Conservation (phyloP, 345 rosid species). For the Trapa incisa region DNA sequence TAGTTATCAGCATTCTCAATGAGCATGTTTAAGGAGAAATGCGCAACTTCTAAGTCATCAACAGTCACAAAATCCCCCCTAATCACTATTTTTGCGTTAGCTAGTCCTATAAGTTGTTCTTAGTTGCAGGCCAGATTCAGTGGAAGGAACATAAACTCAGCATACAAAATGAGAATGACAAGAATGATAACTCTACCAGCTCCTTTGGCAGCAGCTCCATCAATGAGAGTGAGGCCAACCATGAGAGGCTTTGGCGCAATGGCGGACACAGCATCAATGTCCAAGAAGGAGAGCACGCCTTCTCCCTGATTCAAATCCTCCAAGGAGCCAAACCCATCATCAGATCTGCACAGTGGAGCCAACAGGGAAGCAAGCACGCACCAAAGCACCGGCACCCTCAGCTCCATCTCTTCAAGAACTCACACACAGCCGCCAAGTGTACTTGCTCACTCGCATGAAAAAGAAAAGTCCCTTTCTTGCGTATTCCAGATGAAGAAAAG, state of each 20-base stretch:
- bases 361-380: conserved; percentile 12
- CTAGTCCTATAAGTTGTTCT: background rate
- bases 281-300: conserved; percentile 14
- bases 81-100: background rate
- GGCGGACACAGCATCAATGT: conserved; percentile 12
- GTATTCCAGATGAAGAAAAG: background rate
- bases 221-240: conserved; percentile 72
- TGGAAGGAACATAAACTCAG: no score
- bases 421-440: background rate
- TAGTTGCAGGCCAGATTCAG: background rate
- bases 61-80: background rate
- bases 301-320: conserved; percentile 17
- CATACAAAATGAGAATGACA: background rate
- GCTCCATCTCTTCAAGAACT: conserved; percentile 7
- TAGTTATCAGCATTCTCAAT: no score
- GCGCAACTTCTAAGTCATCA: no score
- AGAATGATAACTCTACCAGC: conserved; percentile 40
- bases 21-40: no score
- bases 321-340: conserved; percentile 11
- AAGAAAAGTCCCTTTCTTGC: background rate
- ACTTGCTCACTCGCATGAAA: no score
- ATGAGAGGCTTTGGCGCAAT: conserved; percentile 25
- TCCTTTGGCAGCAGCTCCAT: conserved; percentile 73
- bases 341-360: conserved; percentile 30
- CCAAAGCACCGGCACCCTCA: conserved; percentile 4